Conservation (phyloP, 257 asterid species). For the Capsicum rhomboideum region DNA sequence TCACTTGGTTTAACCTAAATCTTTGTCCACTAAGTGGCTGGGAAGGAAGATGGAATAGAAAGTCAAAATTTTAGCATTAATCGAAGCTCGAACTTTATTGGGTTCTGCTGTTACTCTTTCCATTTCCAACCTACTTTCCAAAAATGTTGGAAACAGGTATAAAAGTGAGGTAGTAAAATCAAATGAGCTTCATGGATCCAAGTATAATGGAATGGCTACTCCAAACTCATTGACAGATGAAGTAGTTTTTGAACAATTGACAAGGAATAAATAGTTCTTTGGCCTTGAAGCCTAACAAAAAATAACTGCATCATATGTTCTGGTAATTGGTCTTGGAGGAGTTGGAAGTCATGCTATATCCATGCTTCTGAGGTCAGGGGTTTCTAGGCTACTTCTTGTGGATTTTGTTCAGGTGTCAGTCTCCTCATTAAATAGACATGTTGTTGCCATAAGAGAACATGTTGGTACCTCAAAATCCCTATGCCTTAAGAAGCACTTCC, state of each 20-base stretch:
- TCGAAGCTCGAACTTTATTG: background rate
- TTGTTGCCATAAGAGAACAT: constrained; percentile 92
- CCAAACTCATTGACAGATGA: constrained; percentile 69
- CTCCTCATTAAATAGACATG: constrained; percentile 94
- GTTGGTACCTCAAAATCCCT: constrained; percentile 87
- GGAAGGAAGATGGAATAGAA: constrained; percentile 49
- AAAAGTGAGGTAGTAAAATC: constrained; percentile 2
- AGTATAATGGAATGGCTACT: constrained; percentile 9
- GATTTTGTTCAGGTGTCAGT: constrained; percentile 98
- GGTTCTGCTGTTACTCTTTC: constrained; percentile 12
- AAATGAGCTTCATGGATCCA: constrained; percentile 22
- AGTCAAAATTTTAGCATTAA: background rate
- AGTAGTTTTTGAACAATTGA: constrained; percentile 89
- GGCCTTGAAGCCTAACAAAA: constrained; percentile 72
- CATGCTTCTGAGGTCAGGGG: constrained; percentile 95
- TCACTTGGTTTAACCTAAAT: background rate
- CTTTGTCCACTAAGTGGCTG: background rate
- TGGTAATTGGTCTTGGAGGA: constrained; percentile 97
- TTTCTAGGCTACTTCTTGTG: constrained; percentile 83
- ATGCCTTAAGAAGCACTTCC: constrained; percentile 84
- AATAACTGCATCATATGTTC: constrained; percentile 74
- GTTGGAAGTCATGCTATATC: constrained; percentile 98
- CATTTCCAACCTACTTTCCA: constrained; percentile 25
- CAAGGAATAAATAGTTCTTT: constrained; percentile 96
- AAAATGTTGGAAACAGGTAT: constrained; percentile 4